Percentiles rank a stretch among this genome's conserved stretches.
Conservation (phyloP, 257 asterid genomes). For the Lycium ferocissimum region DNA sequence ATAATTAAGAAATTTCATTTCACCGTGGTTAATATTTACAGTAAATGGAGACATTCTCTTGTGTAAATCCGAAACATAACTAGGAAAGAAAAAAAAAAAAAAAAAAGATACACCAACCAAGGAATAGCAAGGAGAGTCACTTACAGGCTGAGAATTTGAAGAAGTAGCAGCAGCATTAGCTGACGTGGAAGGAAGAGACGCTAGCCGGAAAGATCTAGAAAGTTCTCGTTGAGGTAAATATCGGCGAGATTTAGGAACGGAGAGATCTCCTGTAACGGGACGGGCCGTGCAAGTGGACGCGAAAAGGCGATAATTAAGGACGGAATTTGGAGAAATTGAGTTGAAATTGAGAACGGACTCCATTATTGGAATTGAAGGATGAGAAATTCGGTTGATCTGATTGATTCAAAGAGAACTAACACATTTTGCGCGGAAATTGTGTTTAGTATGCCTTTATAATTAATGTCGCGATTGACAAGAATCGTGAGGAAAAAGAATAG, state of each 20-base stretch:
- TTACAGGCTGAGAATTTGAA: slow-evolving; percentile 64
- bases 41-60: background rate
- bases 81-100: background rate
- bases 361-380: background rate
- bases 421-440: slow-evolving; percentile 14
- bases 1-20: background rate
- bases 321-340: background rate
- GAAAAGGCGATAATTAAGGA: slow-evolving; percentile 28
- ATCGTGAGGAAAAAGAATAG: background rate
- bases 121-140: slow-evolving; percentile 31
- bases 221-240: slow-evolving; percentile 37
- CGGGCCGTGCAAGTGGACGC: slow-evolving; percentile 36
- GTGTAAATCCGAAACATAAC: slow-evolving; percentile 13
- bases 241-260: slow-evolving; percentile 36
- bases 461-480: background rate
- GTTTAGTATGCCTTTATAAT: background rate
- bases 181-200: slow-evolving; percentile 43
- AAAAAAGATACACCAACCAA: background rate
- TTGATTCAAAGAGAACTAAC: slow-evolving; percentile 12
- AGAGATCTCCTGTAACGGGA: slow-evolving; percentile 29
- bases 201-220: slow-evolving; percentile 38
- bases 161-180: slow-evolving; percentile 42
- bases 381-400: background rate
- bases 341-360: slow-evolving; percentile 32
- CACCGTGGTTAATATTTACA: background rate